Base-by-base conservation (phyloP, 495 filamentous ascomycete genomes). In the Aspergillus sparsus region DNA sequence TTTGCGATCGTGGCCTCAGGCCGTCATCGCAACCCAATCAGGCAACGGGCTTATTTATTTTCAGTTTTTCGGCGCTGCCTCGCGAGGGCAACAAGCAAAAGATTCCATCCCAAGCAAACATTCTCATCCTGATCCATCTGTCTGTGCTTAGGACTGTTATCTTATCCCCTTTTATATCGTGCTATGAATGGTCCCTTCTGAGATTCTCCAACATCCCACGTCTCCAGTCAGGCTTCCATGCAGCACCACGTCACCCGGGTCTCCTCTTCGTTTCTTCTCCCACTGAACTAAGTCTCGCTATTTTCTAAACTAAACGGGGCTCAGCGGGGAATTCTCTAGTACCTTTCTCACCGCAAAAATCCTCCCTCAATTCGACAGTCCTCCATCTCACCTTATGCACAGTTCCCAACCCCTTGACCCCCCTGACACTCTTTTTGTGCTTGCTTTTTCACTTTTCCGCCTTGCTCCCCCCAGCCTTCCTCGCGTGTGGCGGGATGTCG, bases 281-380 rank as follows among this genome's bases (percentile, higher is more conserved):
- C 21, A 10, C 45, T 41, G 35, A 47, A 63, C 50, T 54, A 53
- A 53, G 49, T 33, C 27, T 47, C 55, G 32, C 60, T 50, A 56
- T 52, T 59, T 34, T 46, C 51, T 27, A 45, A 55, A 35, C 44
- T 51, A 39, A 51, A 56, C 53, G 53, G 53, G 49, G 36, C 55
- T 56, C 63, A 62, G 63, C 63, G 63, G 60, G 60, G 63, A 60
- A 57, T 49, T 31, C 34, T 47, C 61, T 53, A 37, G 52, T 52
- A 55, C 58, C 44, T 52, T 60, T 52, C 60, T 68, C 66, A 68
- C 66, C 66, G 66, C 66, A 67, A 64, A 62, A 64, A 55, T 53
- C 65, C 31, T 39, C 49, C 31, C 49, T 51, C 53, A 36, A 54
- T 39, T 50, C 55, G 37, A 34, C 54, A 49, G 7, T 12, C 60